A percentile compares a stretch with the other conserved stretches of the same genome.
Conservation (phyloP, 2,329 filamentous ascomycete genomes). For the Claviceps humidiphila region DNA sequence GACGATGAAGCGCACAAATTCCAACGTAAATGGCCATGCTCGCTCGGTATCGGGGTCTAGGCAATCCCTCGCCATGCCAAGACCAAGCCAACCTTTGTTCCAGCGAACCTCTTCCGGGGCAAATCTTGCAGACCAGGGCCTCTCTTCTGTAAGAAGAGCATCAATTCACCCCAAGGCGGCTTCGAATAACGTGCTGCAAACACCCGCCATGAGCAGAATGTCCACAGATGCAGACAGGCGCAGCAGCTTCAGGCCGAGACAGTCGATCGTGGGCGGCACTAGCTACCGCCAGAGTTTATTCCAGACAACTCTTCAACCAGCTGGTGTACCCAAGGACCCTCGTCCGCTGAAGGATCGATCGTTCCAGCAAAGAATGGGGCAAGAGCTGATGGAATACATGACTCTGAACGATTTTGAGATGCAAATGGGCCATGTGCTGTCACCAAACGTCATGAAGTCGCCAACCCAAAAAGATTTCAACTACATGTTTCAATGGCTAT, state of each 20-base stretch:
- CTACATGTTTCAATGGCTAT: conserved; percentile 95
- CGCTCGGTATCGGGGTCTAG: conserved; percentile 73
- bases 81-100: conserved; percentile 79
- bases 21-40: conserved; percentile 55
- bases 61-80: conserved; percentile 71
- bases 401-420: conserved; percentile 91
- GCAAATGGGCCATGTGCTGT: conserved; percentile 92
- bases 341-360: conserved; percentile 70
- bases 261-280: conserved; percentile 53
- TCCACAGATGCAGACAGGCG: conserved; percentile 46
- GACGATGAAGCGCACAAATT: conserved; percentile 85
- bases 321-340: conserved; percentile 75
- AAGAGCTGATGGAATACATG: conserved; percentile 85
- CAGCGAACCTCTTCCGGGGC: conserved; percentile 71
- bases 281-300: conserved; percentile 81
- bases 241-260: conserved; percentile 66
- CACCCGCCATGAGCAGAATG: conserved; percentile 40
- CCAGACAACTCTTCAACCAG: conserved; percentile 67
- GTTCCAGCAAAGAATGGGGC: conserved; percentile 70
- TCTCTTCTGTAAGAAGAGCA: conserved; percentile 73
- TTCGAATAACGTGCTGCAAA: conserved; percentile 17
- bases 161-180: conserved; percentile 63
- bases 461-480: conserved; percentile 98
- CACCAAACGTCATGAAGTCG: conserved; percentile 79
- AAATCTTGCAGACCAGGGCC: conserved; percentile 65